A percentile compares a stretch with the other conserved stretches of the same genome.
phyloP scores from a whole-genome alignment of 768 basidiomycete species.

The Lentinula lateritia region DNA sequence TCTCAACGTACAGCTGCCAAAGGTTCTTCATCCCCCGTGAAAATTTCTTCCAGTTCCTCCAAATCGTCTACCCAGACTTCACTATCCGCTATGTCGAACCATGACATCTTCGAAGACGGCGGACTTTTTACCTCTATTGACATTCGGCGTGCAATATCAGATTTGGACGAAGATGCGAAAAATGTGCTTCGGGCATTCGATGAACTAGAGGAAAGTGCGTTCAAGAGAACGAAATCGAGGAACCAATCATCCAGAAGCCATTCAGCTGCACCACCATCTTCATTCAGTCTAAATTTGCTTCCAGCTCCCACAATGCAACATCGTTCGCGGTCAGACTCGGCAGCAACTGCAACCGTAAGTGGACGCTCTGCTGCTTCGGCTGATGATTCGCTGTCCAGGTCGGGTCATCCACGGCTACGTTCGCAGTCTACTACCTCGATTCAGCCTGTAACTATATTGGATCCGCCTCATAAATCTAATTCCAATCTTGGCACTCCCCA shows the following conservation, averaged over 20 bases:
- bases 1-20: not conserved
- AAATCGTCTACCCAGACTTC: slow-evolving; percentile 6
- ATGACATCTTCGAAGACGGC: slow-evolving; percentile 47
- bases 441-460: not conserved
- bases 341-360: not conserved
- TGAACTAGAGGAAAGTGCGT: slow-evolving; percentile 53
- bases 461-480: not conserved
- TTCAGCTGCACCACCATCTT: not conserved
- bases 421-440: not conserved
- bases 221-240: slow-evolving; percentile 31
- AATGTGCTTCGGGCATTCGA: slow-evolving; percentile 65
- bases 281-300: not conserved
- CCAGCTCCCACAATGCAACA: not conserved
- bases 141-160: slow-evolving; percentile 54
- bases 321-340: not conserved
- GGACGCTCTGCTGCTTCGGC: not conserved
- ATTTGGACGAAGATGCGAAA: slow-evolving; percentile 59
- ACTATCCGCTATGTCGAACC: slow-evolving; percentile 13
- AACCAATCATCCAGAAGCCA: slow-evolving; percentile 30
- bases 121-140: slow-evolving; percentile 47
- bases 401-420: not conserved
- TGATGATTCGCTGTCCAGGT: not conserved
- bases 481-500: not conserved
- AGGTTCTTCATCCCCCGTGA: not conserved
- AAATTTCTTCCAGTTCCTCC: not conserved